Conservation (phyloP, 169 alveolate genomes). For the Cardiosporidium cionae region DNA sequence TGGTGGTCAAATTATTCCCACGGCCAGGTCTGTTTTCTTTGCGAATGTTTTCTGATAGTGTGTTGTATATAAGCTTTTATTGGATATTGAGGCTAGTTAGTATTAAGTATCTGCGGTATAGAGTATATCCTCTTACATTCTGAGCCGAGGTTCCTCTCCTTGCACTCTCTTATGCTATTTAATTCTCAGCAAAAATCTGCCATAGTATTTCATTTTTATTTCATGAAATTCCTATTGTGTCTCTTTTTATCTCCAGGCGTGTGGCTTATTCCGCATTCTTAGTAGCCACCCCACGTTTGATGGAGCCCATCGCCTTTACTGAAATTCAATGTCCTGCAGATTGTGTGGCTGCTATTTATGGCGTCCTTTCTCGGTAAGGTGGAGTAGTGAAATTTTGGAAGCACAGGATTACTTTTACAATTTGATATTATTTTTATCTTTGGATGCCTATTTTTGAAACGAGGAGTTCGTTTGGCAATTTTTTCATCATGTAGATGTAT, state of each 20-base stretch:
- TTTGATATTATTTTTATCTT: no score
- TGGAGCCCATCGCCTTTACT: slow-evolving; percentile 92
- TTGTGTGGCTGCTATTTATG: slow-evolving; percentile 88
- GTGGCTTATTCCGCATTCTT: slow-evolving; percentile 96
- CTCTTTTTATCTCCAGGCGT: slow-evolving; percentile 49
- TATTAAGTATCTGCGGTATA: no score
- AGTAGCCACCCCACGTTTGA: slow-evolving; percentile 93
- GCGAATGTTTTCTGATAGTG: no score
- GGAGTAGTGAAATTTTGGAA: no score
- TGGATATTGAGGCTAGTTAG: no score
- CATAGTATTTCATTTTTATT: background rate
- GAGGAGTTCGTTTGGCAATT: no score
- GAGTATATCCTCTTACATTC: no score
- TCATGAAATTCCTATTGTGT: background rate
- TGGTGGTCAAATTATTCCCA: slow-evolving; percentile 97
- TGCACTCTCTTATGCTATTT: no score
- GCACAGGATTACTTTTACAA: no score
- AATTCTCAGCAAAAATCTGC: background rate
- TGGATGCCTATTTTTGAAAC: no score
- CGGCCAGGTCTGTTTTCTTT: slow-evolving; percentile 75
- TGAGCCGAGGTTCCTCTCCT: no score
- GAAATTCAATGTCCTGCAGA: slow-evolving; percentile 96
- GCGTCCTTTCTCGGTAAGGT: slow-evolving; percentile 58
- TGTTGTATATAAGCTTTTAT: background rate
- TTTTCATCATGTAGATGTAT: no score